Base-by-base conservation (phyloP, 371 early-diverging fungal genomes). In the Phascolomyces articulosus region DNA sequence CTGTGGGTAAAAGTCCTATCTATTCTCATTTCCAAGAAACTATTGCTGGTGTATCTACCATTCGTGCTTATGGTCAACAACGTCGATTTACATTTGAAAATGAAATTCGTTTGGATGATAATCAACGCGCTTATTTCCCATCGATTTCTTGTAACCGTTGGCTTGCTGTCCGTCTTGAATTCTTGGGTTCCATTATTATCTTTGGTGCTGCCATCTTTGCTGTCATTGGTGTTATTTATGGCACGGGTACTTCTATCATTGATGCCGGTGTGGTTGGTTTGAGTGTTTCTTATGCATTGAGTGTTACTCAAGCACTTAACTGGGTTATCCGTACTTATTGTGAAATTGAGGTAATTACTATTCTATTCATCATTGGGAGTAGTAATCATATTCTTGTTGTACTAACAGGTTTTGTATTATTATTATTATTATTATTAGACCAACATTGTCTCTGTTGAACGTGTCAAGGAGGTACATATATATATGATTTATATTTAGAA, bases 111-210 rank as follows among this genome's bases (percentile, higher is more conserved):
- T 68, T 95, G 34, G 97, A 96, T 67, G 75, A 78, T 63, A 95
- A 95, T 71, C 89, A 88, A 65, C 84, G 84, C 47, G 95, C 94
- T 0, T 92, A 90, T 64, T 93, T 90, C 74, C 91, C 95, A 2
- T 89, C 86, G 6, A 77, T 95, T 31, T 82, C 88, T 0, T 84
- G 90, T 55, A 95, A 95, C 61, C 93, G 97, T 41, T 98, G 98
- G 94, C 72, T 97, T 18, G 95, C 96, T 31, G 87, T 96, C 15
- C 91, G 97, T 31, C 84, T 97, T 24, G 95, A 98, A 74, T 82
- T 92, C 40, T 51, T 88, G 63, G 87, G 88, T 18, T 84, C 86
- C 9, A 69, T 83, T 55, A 88, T 92, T 48, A 83, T 91, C 60
- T 84, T 92, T 29, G 78, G 82, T 26, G 87, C 90, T 10, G 79